Base-by-base conservation (phyloP, 257 asterid genomes). In the Jasminum sambac region DNA sequence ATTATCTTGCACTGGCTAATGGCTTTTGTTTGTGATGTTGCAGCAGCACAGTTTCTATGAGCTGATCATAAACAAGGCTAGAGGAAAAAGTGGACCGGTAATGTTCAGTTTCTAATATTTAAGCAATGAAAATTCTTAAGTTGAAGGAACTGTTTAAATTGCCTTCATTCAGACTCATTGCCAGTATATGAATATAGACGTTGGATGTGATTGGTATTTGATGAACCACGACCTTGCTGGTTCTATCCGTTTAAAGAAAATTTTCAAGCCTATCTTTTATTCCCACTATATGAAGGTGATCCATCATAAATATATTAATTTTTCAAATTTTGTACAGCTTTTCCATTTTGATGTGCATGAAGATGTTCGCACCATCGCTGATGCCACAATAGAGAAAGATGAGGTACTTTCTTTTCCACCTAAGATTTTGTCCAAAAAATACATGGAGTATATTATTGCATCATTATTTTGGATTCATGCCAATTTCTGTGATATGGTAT, bases 41-140 rank as follows among this genome's bases (percentile, higher is more conserved):
- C 91, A 94, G 97, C 98, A 91, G 83, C 96, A 91, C 89, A 91
- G 92, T 81, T 95, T 91, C 88, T 89, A 91, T 50, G 99, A 95
- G 87, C 90, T 95, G 81, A 95, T 95, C 69, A 85, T 90, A 78
- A 91, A 89, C 87, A 95, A 95, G 85, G 99, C 99, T 12, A 80
- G 99, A 79, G 99, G 99, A 72, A 95, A 95, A 84, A 95, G 99
- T 87, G 99, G 99, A 70, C 99, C 99, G 98, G 98, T 94, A 91
- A 84, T 64, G 39, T 81, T 73, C 64, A 46, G 50, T 46, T 70
- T 82, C 76, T 38, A 71, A 46, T 12, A 64, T 79, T 76, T 75
- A 63, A 70, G 12, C 5, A 19, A 23, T 55, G 13, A 55, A 21
- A 55, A 17, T 55, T 14, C 62, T 19, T 11, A 55, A 55, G 34